Evolutionary conservation across 1,284 basidiomycete species (phyloP), one percentile per base, ranked within the genome.

Genomic region (Schizophyllum commune): DNA sequence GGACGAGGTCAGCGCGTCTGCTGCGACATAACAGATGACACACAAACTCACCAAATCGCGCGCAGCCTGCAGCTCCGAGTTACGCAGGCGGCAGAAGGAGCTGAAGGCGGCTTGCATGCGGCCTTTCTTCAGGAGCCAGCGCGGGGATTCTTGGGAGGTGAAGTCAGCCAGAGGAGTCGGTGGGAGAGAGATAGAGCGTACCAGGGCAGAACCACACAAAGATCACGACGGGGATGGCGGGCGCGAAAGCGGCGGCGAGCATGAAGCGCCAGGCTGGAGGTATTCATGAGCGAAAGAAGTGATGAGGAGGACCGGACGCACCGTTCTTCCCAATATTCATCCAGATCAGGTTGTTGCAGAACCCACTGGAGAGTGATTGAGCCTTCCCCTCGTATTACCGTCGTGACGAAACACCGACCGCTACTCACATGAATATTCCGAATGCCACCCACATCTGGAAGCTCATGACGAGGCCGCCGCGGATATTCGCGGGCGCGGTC

Each of bases 401-500:
- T 32, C 59, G 32, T 59, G n/a, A 54, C 34, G 58, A 32, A 47
- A 34, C 32, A 52, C 20, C 27, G 56, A 33, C 33, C 51, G 34
- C 1, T 60, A 71, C 75, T 68, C 52, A 81, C 27, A 21, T 55
- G 13, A 34, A 57, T 4, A 57, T 57, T 3, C 17, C 64, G 52
- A 65, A 61, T 5, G 57, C 57, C 21, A 64, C 84, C 84, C 84
- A 83, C 66, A 82, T 68, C 68, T 82, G 81, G 83, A 83, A 84
- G 47, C 78, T 82, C 86, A 88, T 88, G 58, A 86, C 85, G n/a
- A 89, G 76, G 15, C 83, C 85, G 63, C 87, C 87, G 62, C 88
- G 81, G 62, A 90, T 87, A 52, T 72, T 73, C 0, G 86, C 80
- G 0, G 88, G 88, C 0, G 81, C 76, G 62, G 80, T 80, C 70